Base-by-base conservation (phyloP, 2,329 filamentous ascomycete genomes). In the Colletotrichum kahawae region DNA sequence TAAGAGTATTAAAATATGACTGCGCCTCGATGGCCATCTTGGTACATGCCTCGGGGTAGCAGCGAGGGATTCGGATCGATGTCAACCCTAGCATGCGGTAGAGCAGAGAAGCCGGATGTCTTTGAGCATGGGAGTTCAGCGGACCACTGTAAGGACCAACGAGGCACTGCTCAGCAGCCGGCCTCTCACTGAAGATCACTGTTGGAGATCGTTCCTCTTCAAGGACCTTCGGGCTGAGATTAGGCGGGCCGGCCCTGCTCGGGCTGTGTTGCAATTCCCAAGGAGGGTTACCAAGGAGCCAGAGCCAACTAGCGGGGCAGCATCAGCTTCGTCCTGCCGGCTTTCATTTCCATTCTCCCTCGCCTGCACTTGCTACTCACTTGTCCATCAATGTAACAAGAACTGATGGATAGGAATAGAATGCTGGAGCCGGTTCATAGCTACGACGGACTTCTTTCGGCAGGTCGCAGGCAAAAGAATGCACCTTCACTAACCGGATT, bases 401-500 rank as follows among this genome's bases (percentile, higher is more conserved):
- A 24, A 24, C 5, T 13, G 10, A 24, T 51, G 3, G n/a, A 13
- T n/a, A 21, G 43, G 6, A 21, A 12, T 2, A 51, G 43, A 21
- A 4, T 24, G n/a, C 43, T 51, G n/a, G 0, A 13, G n/a, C 12
- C 2, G 6, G 43, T 24, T 51, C n/a, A 4, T 1, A 5, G 43
- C 21, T 12, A 13, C n/a, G n/a, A 7, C n/a, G n/a, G 13, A 21
- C 43, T 51, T 51, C n/a, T 21, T 51, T 51, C 2, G 43, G 43
- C 43, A 51, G 43, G 43, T 24, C n/a, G n/a, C 43, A 51, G 10
- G 43, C 43, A 21, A 24, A 2, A 13, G n/a, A 2, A 13, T 7
- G n/a, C 43, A 12, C 9, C 31, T 51, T 51, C 21, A 21, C 43
- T 27, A 27, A 51, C n/a, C 18, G 7, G 21, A 48, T 12, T 21